Evolutionary conservation across 345 rosid genomes (phyloP).

Genomic region (Citrus mangshanensis): DNA sequence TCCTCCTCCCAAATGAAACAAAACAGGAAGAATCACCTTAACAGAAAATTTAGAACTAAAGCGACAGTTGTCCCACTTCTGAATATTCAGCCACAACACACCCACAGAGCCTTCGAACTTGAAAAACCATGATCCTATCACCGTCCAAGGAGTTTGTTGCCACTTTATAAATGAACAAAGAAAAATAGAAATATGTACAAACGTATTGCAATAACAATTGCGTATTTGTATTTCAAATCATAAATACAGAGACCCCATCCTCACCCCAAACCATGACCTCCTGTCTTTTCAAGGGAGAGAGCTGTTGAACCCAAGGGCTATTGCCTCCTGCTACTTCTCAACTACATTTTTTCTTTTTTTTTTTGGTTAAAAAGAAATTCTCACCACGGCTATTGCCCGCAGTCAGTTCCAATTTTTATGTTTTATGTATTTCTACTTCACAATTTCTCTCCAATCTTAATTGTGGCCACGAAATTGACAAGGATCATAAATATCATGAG

Average conservation of each 20-base stretch:
- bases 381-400: no score
- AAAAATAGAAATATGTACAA: neutral
- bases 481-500: neutral
- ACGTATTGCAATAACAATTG: neutral
- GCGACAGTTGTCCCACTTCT: neutral
- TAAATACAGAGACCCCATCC: neutral
- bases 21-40: neutral
- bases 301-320: neutral
- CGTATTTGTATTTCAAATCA: neutral
- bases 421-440: neutral
- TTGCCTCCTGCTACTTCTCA: neutral
- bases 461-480: neutral
- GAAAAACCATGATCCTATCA: neutral
- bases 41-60: neutral
- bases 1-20: neutral
- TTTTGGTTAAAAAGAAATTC: no score
- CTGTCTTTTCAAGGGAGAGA: neutral
- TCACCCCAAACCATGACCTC: neutral
- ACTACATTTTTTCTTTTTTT: no score
- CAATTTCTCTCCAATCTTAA: neutral
- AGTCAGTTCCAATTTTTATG: neutral
- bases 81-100: neutral
- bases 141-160: neutral
- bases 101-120: neutral
- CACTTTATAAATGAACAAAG: neutral